Evolutionary conservation across 495 filamentous ascomycete genomes (phyloP), one percentile per base, ranked within the genome.

Genomic region (Lentithecium fluviatile): DNA sequence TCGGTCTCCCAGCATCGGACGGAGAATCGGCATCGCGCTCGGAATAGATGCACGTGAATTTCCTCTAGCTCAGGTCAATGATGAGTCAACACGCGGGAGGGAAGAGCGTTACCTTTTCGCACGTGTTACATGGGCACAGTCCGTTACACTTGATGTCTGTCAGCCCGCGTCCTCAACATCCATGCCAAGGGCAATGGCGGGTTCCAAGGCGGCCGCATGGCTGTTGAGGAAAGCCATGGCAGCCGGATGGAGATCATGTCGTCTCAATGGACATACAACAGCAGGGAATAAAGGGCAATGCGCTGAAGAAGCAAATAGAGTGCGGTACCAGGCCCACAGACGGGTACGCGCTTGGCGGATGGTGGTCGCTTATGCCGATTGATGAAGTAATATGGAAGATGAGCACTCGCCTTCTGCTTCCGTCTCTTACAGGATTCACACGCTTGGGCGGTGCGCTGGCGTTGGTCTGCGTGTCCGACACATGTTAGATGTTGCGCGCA

Each of bases 391-490:
- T 46, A 51, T 42, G 23, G 56, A 52, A 51, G 43, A 53, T 19
- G 25, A 10, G 34, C 12, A 69, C 81, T 74, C 62, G 84, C 83
- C 78, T 89, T 89, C 74, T 89, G 87, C 74, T 90, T 90, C 65
- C 88, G 80, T 53, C 85, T 78, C 76, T 90, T 91, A 76, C 88
- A 91, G 67, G 82, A 86, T 64, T 89, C 85, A 72, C 88, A 91
- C 37, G 88, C 88, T 56, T 82, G 81, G 38, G 83, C 83, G 60
- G 81, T 85, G 52, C 83, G 77, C 69, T 84, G 82, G 62, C 83
- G 78, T 71, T 85, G 83, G 65, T 85, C 59, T 19, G 50, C 25
- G 11, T n/a, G 6, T 7, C 20, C 20, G 20, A 21, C 45, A 48
- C 24, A 20, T 15, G 11, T 17, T 15, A 13, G 21, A 48, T 48